phyloP scores from a whole-genome alignment of 805 yeast genomes.

The Kodamaea kaohsiungensis region DNA sequence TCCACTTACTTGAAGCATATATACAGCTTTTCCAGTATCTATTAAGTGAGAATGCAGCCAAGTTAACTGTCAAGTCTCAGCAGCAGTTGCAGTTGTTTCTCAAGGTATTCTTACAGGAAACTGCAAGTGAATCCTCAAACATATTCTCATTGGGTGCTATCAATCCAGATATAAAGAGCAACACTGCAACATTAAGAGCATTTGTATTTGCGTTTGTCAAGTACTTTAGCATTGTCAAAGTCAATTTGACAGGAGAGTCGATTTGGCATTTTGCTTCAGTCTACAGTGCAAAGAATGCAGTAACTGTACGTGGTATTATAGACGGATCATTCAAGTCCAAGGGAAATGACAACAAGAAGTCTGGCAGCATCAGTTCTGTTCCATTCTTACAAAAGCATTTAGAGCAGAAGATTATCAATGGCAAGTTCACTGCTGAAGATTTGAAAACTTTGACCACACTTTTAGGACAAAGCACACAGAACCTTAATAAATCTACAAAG shows the following conservation, averaged over 20 bases:
- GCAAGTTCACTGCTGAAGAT: conserved; percentile 48
- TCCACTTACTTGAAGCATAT: conserved; percentile 66
- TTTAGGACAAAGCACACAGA: conserved; percentile 41
- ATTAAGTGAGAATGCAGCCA: conserved; percentile 28
- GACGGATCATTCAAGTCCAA: conserved; percentile 54
- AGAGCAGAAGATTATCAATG: conserved; percentile 45
- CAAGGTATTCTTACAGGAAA: conserved; percentile 58
- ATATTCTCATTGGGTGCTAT: conserved; percentile 70
- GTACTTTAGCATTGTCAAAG: conserved; percentile 52
- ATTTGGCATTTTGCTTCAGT: conserved; percentile 65
- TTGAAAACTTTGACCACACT: conserved; percentile 46
- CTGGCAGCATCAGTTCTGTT: conserved; percentile 49
- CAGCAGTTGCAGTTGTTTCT: conserved; percentile 61
- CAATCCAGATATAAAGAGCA: conserved; percentile 63
- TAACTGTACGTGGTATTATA: conserved; percentile 51
- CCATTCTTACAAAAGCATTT: conserved; percentile 53
- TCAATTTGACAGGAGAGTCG: conserved; percentile 59
- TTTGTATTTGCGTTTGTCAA: conserved; percentile 53
- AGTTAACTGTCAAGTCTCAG: conserved; percentile 52
- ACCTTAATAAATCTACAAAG: conserved; percentile 10
- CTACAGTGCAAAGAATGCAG: conserved; percentile 47
- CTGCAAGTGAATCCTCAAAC: conserved; percentile 58
- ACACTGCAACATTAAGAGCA: conserved; percentile 49
- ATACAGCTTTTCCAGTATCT: conserved; percentile 53
- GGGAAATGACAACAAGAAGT: conserved; percentile 48